phyloP scores from a whole-genome alignment of 345 rosid species.

The Linum usitatissimum region DNA sequence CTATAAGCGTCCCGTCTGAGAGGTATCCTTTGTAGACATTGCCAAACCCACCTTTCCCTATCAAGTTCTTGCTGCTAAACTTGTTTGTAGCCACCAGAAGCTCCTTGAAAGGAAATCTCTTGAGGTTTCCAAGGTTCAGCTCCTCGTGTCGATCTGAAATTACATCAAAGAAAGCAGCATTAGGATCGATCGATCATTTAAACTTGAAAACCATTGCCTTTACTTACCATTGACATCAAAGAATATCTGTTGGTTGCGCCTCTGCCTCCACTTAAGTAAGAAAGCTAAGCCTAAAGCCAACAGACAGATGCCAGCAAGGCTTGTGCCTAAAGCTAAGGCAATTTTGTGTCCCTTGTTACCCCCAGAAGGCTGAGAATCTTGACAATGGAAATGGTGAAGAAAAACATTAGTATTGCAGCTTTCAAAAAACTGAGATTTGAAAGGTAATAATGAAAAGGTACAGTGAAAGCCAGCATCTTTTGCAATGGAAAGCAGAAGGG shows the following conservation, averaged over 20 bases:
- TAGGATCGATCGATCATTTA: background rate
- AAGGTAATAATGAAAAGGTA: background rate
- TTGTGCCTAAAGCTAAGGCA: slow-evolving; percentile 60
- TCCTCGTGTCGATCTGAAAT: slow-evolving; percentile 63
- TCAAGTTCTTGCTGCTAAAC: slow-evolving; percentile 78
- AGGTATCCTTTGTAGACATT: slow-evolving; percentile 84
- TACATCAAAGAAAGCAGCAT: too few relatives aligned
- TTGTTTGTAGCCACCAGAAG: slow-evolving; percentile 75
- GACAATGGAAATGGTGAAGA: background rate
- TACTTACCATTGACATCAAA: slow-evolving; percentile 71
- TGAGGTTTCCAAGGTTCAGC: slow-evolving; percentile 69
- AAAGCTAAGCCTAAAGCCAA: slow-evolving; percentile 53
- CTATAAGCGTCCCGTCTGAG: slow-evolving; percentile 62
- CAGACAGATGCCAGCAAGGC: slow-evolving; percentile 53
- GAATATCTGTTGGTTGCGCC: slow-evolving; percentile 75
- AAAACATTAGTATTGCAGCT: background rate
- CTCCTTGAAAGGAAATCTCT: slow-evolving; percentile 75
- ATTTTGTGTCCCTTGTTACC: slow-evolving; percentile 43
- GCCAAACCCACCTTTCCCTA: slow-evolving; percentile 92
- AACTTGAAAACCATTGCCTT: background rate
- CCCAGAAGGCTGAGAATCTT: slow-evolving; percentile 42
- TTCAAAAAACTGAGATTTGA: background rate
- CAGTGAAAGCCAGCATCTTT: slow-evolving; percentile 10
- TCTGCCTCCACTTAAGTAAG: slow-evolving; percentile 72
- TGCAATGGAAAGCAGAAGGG: background rate